Conservation (phyloP, 2,329 filamentous ascomycete species). For the Trichoderma oligosporum region DNA sequence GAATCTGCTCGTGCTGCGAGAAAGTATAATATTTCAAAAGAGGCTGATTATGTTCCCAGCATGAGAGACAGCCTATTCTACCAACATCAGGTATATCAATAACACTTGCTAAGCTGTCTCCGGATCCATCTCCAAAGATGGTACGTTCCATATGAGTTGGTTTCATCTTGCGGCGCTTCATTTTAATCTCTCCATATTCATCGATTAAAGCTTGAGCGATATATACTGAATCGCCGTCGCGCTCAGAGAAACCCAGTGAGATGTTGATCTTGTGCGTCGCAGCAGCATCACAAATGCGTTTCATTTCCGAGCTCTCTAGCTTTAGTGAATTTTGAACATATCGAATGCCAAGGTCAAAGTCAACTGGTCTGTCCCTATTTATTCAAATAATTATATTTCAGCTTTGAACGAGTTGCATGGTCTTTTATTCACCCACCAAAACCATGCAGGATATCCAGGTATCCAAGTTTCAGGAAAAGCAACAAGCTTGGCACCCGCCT, state of each 20-base stretch:
- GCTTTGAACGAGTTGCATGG: too few species aligned
- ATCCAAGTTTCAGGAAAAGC: too few species aligned
- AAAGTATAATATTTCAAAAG: conserved; percentile 21
- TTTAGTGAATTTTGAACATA: too few species aligned
- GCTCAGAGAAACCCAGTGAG: conserved; percentile 44
- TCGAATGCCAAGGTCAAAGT: too few species aligned
- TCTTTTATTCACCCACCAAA: too few species aligned
- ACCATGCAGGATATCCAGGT: too few species aligned
- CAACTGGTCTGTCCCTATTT: too few species aligned
- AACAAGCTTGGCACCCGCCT: too few species aligned
- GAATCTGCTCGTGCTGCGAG: conserved; percentile 23
- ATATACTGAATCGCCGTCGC: conserved; percentile 40
- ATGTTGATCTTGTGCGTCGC: neutral
- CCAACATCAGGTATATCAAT: conserved; percentile 43
- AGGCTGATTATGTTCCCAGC: conserved; percentile 46
- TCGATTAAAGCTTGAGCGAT: conserved; percentile 50
- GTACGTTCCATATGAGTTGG: conserved; percentile 44
- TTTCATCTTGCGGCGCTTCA: conserved; percentile 46
- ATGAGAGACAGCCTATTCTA: conserved; percentile 48
- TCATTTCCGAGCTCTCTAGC: too few species aligned
- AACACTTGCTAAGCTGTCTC: conserved; percentile 38
- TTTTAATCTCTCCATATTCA: conserved; percentile 39
- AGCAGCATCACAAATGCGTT: neutral
- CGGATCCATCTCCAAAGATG: conserved; percentile 51
- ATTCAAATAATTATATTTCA: too few species aligned